These are phyloP conservation scores for Casaregolazyma suthepensis DNA, from an alignment of 1,139 yeast species.

Conservation along the genomic window DNA sequence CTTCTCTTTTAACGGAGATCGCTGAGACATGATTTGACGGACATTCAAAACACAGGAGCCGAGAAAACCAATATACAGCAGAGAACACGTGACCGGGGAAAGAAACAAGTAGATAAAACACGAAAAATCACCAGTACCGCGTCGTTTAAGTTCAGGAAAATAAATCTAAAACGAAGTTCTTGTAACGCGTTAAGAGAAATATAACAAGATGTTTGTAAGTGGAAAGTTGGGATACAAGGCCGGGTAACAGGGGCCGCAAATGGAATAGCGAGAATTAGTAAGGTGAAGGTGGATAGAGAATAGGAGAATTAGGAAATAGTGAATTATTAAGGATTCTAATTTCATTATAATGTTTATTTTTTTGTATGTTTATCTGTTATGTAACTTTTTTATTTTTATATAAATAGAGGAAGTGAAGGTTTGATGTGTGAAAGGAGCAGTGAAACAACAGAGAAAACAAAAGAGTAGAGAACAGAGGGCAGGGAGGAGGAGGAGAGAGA, in stretches of 20 bases:
- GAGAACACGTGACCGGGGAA: neutral
- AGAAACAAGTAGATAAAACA: neutral
- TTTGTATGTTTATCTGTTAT: neutral
- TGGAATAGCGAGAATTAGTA: no score
- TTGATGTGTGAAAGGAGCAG: neutral
- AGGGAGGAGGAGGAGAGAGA: neutral
- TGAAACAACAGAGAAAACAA: neutral
- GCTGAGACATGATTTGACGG: neutral
- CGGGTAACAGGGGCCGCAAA: neutral
- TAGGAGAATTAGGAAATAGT: no score
- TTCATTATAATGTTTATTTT: no score
- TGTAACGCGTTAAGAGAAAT: neutral
- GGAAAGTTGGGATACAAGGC: neutral
- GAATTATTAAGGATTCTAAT: no score
- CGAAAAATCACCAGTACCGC: neutral
- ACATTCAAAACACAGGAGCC: neutral
- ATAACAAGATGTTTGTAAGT: neutral
- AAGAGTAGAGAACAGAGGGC: neutral
- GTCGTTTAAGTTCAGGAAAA: neutral
- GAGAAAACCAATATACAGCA: neutral
- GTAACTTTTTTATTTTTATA: neutral
- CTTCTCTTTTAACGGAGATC: constrained; percentile 17
- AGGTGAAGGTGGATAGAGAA: no score
- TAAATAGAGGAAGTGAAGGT: neutral
- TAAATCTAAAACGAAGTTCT: neutral